Conservation (phyloP, 352 stramenopile genomes). For the Aphanomyces stellatus region DNA sequence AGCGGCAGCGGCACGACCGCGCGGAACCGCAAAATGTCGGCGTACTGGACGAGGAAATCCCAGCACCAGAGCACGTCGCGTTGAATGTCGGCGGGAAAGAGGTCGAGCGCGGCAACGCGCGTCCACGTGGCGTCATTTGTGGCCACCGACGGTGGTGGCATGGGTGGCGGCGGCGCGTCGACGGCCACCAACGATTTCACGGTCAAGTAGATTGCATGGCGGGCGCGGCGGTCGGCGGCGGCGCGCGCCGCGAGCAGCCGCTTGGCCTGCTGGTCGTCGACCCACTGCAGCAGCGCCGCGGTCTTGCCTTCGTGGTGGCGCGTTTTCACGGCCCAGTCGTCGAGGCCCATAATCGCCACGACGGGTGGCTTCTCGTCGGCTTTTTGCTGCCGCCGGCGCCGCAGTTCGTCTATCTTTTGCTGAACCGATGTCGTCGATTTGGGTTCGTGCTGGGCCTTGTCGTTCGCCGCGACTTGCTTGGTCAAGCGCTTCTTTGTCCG, state of each 20-base stretch:
- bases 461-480: not conserved
- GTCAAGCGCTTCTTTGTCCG: not conserved
- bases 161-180: not conserved
- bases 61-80: constrained; percentile 14
- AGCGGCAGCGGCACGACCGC: not conserved
- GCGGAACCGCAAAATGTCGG: constrained; percentile 6
- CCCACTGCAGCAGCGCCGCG: not conserved
- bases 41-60: constrained; percentile 17
- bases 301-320: not conserved
- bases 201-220: not conserved
- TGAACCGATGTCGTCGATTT: not conserved
- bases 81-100: constrained; percentile 2
- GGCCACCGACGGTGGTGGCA: not conserved
- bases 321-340: not conserved
- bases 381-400: not conserved
- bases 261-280: constrained; percentile 2
- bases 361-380: not conserved
- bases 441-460: not conserved
- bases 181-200: not conserved
- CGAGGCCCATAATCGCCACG: not conserved
- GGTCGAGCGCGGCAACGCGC: not conserved
- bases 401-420: constrained; percentile 15
- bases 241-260: not conserved
- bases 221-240: not conserved
- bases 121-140: not conserved